Percentiles rank a stretch among this genome's conserved stretches.
These are phyloP conservation scores for Wickerhamomyces silvicola DNA, from an alignment of 805 yeast genomes.

Conservation along the genomic window DNA sequence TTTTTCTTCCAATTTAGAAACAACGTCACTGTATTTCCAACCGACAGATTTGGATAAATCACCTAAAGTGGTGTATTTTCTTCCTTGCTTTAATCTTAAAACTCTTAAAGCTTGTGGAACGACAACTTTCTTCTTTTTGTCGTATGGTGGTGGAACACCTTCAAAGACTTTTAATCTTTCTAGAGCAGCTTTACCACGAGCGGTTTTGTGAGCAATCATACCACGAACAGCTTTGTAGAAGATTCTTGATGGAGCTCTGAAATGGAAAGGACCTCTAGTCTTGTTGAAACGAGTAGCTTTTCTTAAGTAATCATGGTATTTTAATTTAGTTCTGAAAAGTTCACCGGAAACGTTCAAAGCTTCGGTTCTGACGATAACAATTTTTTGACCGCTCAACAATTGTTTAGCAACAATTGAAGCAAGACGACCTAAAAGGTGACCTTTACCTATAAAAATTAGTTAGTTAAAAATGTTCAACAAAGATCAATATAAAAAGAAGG, in stretches of 20 bases:
- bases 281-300: constrained; percentile 99
- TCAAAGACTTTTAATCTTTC: constrained; percentile 99
- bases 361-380: constrained; percentile 96
- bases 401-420: constrained; percentile 99
- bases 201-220: constrained; percentile 99
- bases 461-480: constrained; percentile 15
- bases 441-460: constrained; percentile 59
- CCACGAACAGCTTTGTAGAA: constrained; percentile 99
- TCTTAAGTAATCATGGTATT: constrained; percentile 99
- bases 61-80: constrained; percentile 98
- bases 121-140: constrained; percentile 99
- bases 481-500: constrained; percentile 2
- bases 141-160: constrained; percentile 99
- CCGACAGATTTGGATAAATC: constrained; percentile 95
- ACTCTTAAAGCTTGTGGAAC: constrained; percentile 99
- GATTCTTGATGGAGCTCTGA: constrained; percentile 99
- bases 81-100: constrained; percentile 98
- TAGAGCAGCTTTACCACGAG: constrained; percentile 99
- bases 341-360: constrained; percentile 99
- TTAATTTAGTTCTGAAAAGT: constrained; percentile 99
- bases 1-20: constrained; percentile 97
- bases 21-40: constrained; percentile 99
- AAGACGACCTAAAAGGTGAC: constrained; percentile 99
- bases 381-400: constrained; percentile 95
- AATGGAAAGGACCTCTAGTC: constrained; percentile 99